phyloP scores from a whole-genome alignment of 805 yeast genomes.

The Candida chauliodis region DNA sequence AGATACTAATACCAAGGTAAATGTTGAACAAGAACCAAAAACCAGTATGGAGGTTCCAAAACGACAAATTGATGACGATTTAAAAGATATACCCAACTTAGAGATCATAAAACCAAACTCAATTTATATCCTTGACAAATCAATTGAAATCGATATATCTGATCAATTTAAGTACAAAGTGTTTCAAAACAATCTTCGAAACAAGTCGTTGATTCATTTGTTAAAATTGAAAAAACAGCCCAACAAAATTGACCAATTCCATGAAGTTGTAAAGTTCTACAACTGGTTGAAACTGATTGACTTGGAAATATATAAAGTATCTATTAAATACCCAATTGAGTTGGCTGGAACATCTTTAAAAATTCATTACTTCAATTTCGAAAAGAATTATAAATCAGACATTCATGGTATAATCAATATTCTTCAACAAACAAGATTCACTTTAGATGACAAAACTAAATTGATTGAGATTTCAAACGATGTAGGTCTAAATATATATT shows the following conservation, averaged over 20 bases:
- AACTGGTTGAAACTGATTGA: conserved; percentile 20
- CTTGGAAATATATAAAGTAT: conserved; percentile 25
- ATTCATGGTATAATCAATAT: conserved; percentile 2
- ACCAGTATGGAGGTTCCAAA: background rate
- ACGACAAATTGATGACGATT: background rate
- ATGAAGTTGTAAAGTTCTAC: conserved; percentile 16
- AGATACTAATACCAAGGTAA: background rate
- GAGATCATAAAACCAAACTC: background rate
- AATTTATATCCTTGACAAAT: background rate
- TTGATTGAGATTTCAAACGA: conserved; percentile 2
- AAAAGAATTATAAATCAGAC: conserved; percentile 12
- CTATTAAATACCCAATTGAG: conserved; percentile 26
- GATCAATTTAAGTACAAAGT: background rate
- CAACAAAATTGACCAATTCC: background rate
- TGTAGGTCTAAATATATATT: conserved; percentile 8
- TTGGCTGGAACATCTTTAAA: conserved; percentile 6
- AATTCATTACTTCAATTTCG: conserved; percentile 16
- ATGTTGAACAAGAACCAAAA: background rate
- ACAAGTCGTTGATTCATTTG: conserved; percentile 1
- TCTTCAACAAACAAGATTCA: background rate
- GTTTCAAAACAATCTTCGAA: background rate
- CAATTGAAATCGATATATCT: background rate
- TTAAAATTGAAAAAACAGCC: conserved; percentile 1
- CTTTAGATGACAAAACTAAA: conserved; percentile 4
- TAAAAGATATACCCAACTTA: background rate